Evolutionary conservation across 2,329 filamentous ascomycete species (phyloP).

Genomic region (Colletotrichum tanaceti): DNA sequence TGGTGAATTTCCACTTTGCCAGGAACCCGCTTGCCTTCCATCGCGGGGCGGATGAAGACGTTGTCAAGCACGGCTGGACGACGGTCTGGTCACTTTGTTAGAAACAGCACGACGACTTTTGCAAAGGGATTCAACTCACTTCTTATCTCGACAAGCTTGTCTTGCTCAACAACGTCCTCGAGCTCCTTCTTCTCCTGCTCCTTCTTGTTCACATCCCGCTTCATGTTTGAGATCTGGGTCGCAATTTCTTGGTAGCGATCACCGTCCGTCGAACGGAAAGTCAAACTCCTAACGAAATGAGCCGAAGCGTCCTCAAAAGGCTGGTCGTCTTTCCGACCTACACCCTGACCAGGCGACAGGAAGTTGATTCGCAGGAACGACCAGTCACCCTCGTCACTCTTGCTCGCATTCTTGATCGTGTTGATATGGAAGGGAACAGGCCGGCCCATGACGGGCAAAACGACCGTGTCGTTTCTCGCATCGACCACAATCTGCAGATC

Average conservation of each 20-base stretch:
- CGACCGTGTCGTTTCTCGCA: constrained; percentile 86
- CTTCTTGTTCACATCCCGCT: constrained; percentile 89
- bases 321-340: constrained; percentile 96
- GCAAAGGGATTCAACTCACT: constrained; percentile 65
- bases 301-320: constrained; percentile 96
- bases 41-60: constrained; percentile 92
- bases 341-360: constrained; percentile 94
- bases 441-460: constrained; percentile 96
- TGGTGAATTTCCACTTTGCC: constrained; percentile 98
- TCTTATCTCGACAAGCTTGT: constrained; percentile 94
- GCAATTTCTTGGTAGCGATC: constrained; percentile 91
- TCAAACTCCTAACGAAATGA: constrained; percentile 95
- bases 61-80: constrained; percentile 91
- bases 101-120: background rate
- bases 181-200: constrained; percentile 99
- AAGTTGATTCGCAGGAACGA: constrained; percentile 97
- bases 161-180: constrained; percentile 98
- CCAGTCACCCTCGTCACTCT: constrained; percentile 95
- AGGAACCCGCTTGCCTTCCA: constrained; percentile 96
- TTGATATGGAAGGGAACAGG: constrained; percentile 97
- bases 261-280: constrained; percentile 91
- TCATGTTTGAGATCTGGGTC: constrained; percentile 93
- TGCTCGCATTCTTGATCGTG: constrained; percentile 99
- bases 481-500: constrained; percentile 93
- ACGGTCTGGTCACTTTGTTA: constrained; percentile 68